Evolutionary conservation across 2,329 filamentous ascomycete genomes (phyloP), one percentile per base, ranked within the genome.

Genomic region (Didymella pinodella): DNA sequence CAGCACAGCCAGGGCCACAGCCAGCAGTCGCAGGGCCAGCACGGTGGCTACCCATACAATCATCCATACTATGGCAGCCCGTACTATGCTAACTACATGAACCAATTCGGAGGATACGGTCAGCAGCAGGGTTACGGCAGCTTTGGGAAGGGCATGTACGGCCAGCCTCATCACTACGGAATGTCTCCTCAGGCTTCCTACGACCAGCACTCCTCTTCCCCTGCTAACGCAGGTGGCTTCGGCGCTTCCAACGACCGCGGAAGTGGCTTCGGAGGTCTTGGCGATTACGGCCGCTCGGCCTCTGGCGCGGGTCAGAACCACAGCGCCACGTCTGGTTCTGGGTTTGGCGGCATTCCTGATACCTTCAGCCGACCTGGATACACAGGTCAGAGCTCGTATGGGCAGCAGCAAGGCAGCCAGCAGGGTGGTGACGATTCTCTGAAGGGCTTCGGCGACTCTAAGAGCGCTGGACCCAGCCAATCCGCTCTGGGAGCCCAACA

Each of bases 1-100:
- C 50, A 54, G 52, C 52, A 53, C 36, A 83, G 84, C 67, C 82
- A 84, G 72, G 81, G 79, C 50, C 81, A 82, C 57, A 49, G 40
- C 32, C 81, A 80, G 53, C 65, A 67, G 38, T 75, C 74, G 65
- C 73, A 75, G 55, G 78, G 76, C 50, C 70, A 77, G 51, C 61
- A 64, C 62, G 82, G 79, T 55, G 83, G 63, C 28, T 75, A 76
- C 49, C 69, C 68, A 14, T 75, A 85, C 65, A 84, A 80, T 63
- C 88, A 87, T 73, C 85, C 85, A 18, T 87, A 86, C 71, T 88
- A 88, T 72, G 81, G 81, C 62, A 86, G 82, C 75, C 86, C 86
- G 41, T 88, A 88, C 71, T 88, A 88, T 67, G 78, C 80, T 64
- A 80, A 84, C 51, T 89, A 89, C 77, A 84, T 88, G 79, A 86